Evolutionary conservation across 495 filamentous ascomycete genomes (phyloP), one percentile per base, ranked within the genome.

Genomic region (Pyrenopolyporus hunteri): DNA sequence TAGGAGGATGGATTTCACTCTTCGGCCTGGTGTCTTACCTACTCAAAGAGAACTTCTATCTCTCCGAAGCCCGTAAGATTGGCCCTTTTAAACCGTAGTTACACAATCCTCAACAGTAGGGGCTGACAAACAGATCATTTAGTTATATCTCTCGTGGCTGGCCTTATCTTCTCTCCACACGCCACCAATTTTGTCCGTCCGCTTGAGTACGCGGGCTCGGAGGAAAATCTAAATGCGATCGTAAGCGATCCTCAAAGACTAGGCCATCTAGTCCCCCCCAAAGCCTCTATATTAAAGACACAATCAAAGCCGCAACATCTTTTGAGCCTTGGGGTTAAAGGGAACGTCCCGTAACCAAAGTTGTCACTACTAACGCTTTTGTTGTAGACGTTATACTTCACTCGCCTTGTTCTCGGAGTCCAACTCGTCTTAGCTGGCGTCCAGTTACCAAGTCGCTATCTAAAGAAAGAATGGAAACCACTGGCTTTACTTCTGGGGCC

Each of bases 1-100:
- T 96, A 9, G 93, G 93, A 20, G 92, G 89, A 13, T 98, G 93
- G 75, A 87, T 98, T 36, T 91, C 89, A 1, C 66, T 95, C 16
- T 98, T 95, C 69, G 91, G 89, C 6, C 78, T 97, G 31, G 91
- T 97, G 0, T 94, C 90, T 2, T 96, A 93, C 73, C 82, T 96
- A 8, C 82, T 88, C 73, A 96, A 96, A 68, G 92, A 96, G 75
- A 87, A 84, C 63, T 93, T 92, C 71, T 96, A 96, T 68, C 82
- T 98, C 4, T 95, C 90, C 11, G 93, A 97, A 81, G 89, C 92
- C 54, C 80, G 91, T 93, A 78, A 55, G 89, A 82, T 10, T 43
- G 19, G 4, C 33, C 17, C n/a, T 36, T 23, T 35, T 44, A 40
- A 42, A 13, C 32, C 29, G 6, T 35, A n/a, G 9, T 57, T 14